These are phyloP conservation scores for Umbelopsis sp. DNA, from an alignment of 192 early-diverging fungal species.

Conservation along the genomic window DNA sequence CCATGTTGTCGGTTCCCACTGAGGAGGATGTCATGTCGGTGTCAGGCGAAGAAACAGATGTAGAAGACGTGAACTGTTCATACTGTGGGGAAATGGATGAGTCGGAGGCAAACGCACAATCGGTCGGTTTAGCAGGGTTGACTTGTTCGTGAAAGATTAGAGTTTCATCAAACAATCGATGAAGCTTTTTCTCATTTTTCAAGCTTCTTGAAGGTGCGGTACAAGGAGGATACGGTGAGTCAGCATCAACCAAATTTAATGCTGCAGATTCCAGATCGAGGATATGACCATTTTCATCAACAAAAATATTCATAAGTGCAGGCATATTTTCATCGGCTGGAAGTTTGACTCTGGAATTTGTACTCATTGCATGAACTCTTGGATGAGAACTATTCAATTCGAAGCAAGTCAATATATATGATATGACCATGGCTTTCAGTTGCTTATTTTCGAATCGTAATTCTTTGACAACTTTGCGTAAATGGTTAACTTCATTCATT, in stretches of 20 bases:
- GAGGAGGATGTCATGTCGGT: not conserved
- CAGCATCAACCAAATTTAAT: not conserved
- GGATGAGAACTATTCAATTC: slow-evolving; percentile 1
- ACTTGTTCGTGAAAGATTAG: not conserved
- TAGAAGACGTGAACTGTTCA: not conserved
- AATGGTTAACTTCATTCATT: not conserved
- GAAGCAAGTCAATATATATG: slow-evolving; percentile 7
- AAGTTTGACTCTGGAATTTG: not conserved
- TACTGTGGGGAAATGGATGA: not conserved
- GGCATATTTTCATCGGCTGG: not conserved
- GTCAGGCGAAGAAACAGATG: not conserved
- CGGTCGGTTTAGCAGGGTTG: not conserved
- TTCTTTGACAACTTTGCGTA: not conserved
- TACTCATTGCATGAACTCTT: not conserved
- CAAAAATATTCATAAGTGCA: not conserved
- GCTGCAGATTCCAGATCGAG: not conserved
- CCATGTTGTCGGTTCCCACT: not conserved
- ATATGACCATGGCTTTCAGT: not conserved
- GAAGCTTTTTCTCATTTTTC: not conserved
- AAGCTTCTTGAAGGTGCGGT: slow-evolving; percentile 5
- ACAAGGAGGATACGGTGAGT: not conserved
- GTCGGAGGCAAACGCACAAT: not conserved
- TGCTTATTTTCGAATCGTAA: slow-evolving; percentile 6
- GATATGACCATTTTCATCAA: not conserved
- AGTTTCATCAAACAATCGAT: not conserved